Evolutionary conservation across 108 stramenopile genomes (phyloP), one percentile per base, ranked within the genome.

Genomic region (Aurantiochytrium sp.): DNA sequence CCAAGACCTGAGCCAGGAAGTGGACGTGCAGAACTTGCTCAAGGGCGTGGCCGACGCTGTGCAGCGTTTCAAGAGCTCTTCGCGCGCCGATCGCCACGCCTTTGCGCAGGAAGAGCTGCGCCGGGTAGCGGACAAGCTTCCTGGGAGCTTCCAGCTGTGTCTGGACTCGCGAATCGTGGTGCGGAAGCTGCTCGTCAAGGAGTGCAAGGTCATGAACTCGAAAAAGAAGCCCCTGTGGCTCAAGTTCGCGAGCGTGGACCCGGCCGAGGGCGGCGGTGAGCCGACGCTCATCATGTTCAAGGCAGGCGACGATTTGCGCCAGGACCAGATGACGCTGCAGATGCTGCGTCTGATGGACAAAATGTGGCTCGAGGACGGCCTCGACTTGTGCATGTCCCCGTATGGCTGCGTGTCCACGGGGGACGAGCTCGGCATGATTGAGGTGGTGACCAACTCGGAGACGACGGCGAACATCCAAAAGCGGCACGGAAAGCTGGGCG

Each of bases 271-370:
- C 3, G 68, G 68, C 21, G 48, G 87, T 73, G 55, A 69, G 73
- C 36, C 52, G 59, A 24, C 19, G 37, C 8, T 54, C 8, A 68
- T 92, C 36, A 90, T 92, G 90, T 92, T 89, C 89, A 92, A 94
- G 91, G 86, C 65, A 21, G 93, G 94, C n/a, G 94, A 94, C 55
- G 94, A 94, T 87, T 87, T 94, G 45, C 90, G 94, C 3, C 94
- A 94, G 88, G 94, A 94, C 89, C 92, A 93, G 88, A 90, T 94
- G 54, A 93, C 91, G 12, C 88, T 94, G 69, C 94, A 94, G 68
- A 55, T 94, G 52, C 37, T 94, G 8, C 81, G 90, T 32, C 53
- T 94, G 27, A 94, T 94, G 94, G 90, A 94, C 85, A 42, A 32
- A 45, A 52, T 93, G 48, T 93, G 93, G 92, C 89, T 89, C 68